These are phyloP conservation scores for Silene vulgaris DNA, from an alignment of 179 eudicot genomes.

Conservation along the genomic window DNA sequence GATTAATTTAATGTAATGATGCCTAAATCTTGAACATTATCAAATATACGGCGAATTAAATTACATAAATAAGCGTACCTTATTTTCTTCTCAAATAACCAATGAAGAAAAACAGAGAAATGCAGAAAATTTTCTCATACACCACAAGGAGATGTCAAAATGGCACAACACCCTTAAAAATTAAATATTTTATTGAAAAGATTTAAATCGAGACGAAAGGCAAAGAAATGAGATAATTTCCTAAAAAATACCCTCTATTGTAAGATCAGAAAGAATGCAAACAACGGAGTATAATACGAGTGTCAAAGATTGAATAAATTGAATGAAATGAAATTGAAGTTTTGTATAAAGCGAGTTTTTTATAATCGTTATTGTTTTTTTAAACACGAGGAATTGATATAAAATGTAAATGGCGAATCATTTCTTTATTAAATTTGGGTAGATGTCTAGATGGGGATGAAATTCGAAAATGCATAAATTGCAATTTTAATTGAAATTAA, in stretches of 20 bases:
- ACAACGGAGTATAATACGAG: background rate
- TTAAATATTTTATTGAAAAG: background rate
- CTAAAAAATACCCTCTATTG: too few species aligned
- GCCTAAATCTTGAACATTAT: background rate
- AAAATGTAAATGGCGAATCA: background rate
- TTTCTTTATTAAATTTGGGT: background rate
- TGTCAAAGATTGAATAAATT: background rate
- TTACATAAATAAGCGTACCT: conserved; percentile 18
- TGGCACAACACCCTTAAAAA: background rate
- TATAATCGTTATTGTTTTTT: too few species aligned
- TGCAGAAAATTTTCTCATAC: conserved; percentile 5
- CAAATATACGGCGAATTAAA: conserved; percentile 6
- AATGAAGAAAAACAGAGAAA: background rate
- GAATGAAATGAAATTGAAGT: background rate
- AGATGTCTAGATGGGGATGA: background rate
- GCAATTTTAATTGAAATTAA: conserved; percentile 6
- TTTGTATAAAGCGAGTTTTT: background rate
- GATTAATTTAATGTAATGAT: background rate
- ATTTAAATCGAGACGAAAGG: background rate
- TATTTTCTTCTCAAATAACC: conserved; percentile 15
- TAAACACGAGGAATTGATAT: background rate
- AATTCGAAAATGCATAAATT: conserved; percentile 14
- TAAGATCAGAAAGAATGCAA: background rate
- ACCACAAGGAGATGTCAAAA: background rate
- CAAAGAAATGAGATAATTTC: background rate